Conservation (phyloP, 306 rosid species). For the Fragaria ananassa region DNA sequence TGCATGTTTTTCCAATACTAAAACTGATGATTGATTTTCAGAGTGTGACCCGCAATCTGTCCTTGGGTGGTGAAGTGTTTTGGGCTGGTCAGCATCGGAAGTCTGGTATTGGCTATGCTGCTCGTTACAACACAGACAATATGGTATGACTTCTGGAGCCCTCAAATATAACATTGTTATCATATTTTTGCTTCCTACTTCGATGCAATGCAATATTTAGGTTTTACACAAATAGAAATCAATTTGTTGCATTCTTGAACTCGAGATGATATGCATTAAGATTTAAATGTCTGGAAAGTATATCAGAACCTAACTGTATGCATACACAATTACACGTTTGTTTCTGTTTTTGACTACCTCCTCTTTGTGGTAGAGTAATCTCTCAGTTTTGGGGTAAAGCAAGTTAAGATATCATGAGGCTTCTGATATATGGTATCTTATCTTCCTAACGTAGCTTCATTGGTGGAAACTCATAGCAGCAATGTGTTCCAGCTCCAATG, state of each 20-base stretch:
- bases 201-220: background rate
- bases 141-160: slow-evolving; percentile 45
- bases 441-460: background rate
- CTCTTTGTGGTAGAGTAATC: background rate
- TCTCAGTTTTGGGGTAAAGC: background rate
- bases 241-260: background rate
- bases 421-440: background rate
- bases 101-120: slow-evolving; percentile 94
- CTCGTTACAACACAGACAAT: slow-evolving; percentile 89
- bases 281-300: background rate
- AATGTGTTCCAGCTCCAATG: background rate
- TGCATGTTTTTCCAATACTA: background rate
- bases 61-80: slow-evolving; percentile 96
- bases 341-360: background rate
- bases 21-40: slow-evolving; percentile 30
- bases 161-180: background rate
- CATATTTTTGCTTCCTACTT: background rate
- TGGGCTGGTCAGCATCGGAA: slow-evolving; percentile 99
- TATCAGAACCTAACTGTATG: background rate
- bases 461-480: background rate
- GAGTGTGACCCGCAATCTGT: slow-evolving; percentile 75
- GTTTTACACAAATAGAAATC: background rate
- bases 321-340: background rate
- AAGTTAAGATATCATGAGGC: background rate
- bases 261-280: background rate